Conservation (phyloP, 2,329 filamentous ascomycete genomes). For the Aspergillus hiratsukae region DNA sequence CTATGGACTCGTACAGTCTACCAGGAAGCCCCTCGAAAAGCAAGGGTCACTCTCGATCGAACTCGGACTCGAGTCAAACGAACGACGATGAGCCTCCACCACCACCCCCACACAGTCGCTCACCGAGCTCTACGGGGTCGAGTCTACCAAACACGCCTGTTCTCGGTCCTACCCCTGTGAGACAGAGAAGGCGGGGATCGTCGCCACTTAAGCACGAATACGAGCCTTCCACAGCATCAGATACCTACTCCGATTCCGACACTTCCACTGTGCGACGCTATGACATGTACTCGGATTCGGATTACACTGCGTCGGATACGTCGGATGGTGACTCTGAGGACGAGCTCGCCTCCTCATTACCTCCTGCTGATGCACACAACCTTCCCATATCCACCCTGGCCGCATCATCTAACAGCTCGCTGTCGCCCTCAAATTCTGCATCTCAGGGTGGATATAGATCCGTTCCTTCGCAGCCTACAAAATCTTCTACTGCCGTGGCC, state of each 20-base stretch:
- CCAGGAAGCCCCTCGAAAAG: constrained; percentile 23
- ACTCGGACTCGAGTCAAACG: constrained; percentile 19
- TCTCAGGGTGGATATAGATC: constrained; percentile 67
- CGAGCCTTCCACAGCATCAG: constrained; percentile 71
- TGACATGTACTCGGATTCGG: constrained; percentile 43
- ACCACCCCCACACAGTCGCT: constrained; percentile 48
- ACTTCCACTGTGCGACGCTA: constrained; percentile 54
- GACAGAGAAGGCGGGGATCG: constrained; percentile 66
- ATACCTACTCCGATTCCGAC: constrained; percentile 54
- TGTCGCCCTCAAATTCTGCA: constrained; percentile 76
- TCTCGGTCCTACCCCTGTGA: constrained; percentile 46
- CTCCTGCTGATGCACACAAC: constrained; percentile 24
- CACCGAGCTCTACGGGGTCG: constrained; percentile 46
- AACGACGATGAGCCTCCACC: constrained; percentile 35
- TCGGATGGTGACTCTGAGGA: constrained; percentile 57
- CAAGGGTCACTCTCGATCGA: constrained; percentile 23
- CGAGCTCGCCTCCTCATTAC: constrained; percentile 24
- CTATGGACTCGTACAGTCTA: constrained; percentile 14
- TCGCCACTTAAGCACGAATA: constrained; percentile 98
- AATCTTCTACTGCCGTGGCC: constrained; percentile 54
- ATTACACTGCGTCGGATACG: constrained; percentile 45
- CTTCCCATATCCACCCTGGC: constrained; percentile 41
- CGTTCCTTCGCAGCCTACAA: constrained; percentile 43
- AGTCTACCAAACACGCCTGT: constrained; percentile 43
- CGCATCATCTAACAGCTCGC: constrained; percentile 52